Conservation (phyloP, 1,139 yeast genomes). For the Candida gigantensis region DNA sequence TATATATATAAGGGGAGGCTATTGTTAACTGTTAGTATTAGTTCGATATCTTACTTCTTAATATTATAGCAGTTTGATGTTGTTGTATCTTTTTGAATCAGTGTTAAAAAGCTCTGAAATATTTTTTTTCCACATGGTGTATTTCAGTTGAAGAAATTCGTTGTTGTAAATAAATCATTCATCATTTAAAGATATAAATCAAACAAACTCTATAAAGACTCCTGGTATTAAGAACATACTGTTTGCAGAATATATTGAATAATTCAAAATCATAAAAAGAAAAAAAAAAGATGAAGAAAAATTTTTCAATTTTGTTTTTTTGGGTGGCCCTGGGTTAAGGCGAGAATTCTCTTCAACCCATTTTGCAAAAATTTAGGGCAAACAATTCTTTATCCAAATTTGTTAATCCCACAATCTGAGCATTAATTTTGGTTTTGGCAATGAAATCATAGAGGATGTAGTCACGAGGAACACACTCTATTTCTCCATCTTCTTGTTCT, state of each 20-base stretch:
- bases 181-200: conserved; percentile 27
- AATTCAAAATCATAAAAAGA: conserved; percentile 3
- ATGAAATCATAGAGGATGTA: conserved; percentile 10
- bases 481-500: background rate
- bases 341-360: too few species aligned
- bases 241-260: conserved; percentile 1
- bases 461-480: conserved; percentile 10
- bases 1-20: too few species aligned
- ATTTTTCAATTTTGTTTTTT: too few species aligned
- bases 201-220: background rate
- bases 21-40: too few species aligned
- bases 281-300: conserved; percentile 3
- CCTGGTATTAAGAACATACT: background rate
- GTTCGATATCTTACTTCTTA: too few species aligned
- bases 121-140: conserved; percentile 53
- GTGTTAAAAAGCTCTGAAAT: conserved; percentile 74
- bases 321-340: too few species aligned
- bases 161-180: conserved; percentile 41
- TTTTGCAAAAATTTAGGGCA: conserved; percentile 8
- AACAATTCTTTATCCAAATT: conserved; percentile 5
- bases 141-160: conserved; percentile 72
- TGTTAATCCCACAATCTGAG: conserved; percentile 7
- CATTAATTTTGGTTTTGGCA: conserved; percentile 9
- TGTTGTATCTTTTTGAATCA: conserved; percentile 30
- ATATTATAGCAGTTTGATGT: too few species aligned